Conservation (phyloP, 345 rosid genomes). For the Pistacia integerrima region DNA sequence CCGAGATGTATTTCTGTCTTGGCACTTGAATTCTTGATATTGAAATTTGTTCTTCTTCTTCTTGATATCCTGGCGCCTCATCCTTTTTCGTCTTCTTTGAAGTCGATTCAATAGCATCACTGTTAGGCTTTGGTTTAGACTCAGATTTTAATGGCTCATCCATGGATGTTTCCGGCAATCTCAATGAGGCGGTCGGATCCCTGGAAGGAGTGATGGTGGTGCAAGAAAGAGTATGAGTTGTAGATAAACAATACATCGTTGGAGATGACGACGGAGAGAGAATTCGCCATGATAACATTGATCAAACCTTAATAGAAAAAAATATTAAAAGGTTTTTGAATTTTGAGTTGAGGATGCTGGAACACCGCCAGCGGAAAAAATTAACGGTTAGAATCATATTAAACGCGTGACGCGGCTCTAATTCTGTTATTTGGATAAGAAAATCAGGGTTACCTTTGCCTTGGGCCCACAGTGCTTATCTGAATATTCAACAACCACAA, state of each 20-base stretch:
- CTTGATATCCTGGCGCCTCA: slow-evolving; percentile 19
- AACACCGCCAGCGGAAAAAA: slow-evolving; percentile 21
- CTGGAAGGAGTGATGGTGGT: slow-evolving; percentile 13
- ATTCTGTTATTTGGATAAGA: slow-evolving; percentile 19
- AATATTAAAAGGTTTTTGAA: background rate
- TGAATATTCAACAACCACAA: no score
- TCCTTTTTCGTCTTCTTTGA: slow-evolving; percentile 24
- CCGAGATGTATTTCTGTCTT: slow-evolving; percentile 70
- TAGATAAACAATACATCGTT: background rate
- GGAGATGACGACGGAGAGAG: slow-evolving; percentile 34
- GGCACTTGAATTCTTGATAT: slow-evolving; percentile 71
- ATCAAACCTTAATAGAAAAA: background rate
- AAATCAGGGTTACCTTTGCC: slow-evolving; percentile 1
- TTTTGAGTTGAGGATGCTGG: background rate
- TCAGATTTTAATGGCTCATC: slow-evolving; percentile 32
- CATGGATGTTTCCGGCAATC: slow-evolving; percentile 33
- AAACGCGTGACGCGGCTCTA: slow-evolving; percentile 21
- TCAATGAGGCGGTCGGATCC: slow-evolving; percentile 27
- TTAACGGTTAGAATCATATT: slow-evolving; percentile 42
- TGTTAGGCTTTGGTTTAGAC: background rate
- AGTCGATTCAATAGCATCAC: slow-evolving; percentile 4
- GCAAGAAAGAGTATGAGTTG: slow-evolving; percentile 18
- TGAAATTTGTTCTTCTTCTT: slow-evolving; percentile 45
- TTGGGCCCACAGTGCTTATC: slow-evolving; percentile 4
- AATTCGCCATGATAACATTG: slow-evolving; percentile 46